Conservation (phyloP, 192 early-diverging fungal genomes). For the Helicostylum pulchrum region DNA sequence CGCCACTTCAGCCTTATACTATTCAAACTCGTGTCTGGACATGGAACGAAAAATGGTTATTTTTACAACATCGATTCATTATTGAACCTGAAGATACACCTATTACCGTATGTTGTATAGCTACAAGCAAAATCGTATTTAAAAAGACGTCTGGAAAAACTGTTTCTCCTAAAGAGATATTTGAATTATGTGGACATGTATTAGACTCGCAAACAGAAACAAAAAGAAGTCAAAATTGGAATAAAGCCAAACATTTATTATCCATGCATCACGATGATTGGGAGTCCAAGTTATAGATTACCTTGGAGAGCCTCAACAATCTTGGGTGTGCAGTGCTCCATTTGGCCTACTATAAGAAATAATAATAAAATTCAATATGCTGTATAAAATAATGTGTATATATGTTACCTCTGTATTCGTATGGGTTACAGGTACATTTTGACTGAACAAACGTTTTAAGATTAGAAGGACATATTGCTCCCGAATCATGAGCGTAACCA, state of each 20-base stretch:
- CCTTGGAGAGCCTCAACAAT: too few species aligned
- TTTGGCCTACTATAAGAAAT: too few species aligned
- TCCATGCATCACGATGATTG: background rate
- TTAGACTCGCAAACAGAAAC: slow-evolving; percentile 9
- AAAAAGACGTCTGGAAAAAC: slow-evolving; percentile 30
- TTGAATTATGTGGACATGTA: slow-evolving; percentile 28
- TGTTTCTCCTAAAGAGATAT: slow-evolving; percentile 14
- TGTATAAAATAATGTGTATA: background rate
- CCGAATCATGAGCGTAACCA: slow-evolving; percentile 58
- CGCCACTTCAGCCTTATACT: slow-evolving; percentile 42
- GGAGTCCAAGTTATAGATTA: background rate
- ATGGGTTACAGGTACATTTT: slow-evolving; percentile 11
- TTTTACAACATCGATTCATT: slow-evolving; percentile 40
- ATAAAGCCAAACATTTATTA: slow-evolving; percentile 10
- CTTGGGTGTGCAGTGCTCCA: too few species aligned
- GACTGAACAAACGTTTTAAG: background rate
- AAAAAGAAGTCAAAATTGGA: slow-evolving; percentile 10
- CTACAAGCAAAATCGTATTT: slow-evolving; percentile 28
- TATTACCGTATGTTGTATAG: slow-evolving; percentile 15
- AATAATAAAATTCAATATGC: too few species aligned
- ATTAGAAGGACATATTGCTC: slow-evolving; percentile 64
- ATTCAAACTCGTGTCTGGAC: slow-evolving; percentile 47
- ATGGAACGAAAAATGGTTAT: slow-evolving; percentile 56
- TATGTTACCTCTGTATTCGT: slow-evolving; percentile 8
- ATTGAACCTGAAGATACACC: background rate